Evolutionary conservation across 129 eudicot genomes (phyloP).

Genomic region (Oenanthe sinensis): DNA sequence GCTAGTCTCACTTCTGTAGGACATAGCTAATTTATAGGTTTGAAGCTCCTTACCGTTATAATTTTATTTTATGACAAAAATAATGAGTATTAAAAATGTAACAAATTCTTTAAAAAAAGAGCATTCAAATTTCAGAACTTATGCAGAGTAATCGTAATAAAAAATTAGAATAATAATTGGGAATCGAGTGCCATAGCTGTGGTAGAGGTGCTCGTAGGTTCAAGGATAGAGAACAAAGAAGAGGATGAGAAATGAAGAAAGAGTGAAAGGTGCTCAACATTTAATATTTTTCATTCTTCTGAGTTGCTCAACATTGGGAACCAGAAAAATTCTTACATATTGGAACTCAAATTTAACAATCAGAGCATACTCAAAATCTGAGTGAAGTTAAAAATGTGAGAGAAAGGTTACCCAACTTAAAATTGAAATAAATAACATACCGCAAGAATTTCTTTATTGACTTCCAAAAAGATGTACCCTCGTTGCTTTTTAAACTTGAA

Average conservation of each 20-base stretch:
- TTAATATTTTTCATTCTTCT: not conserved
- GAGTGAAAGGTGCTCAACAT: not conserved
- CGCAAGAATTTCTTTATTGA: slow-evolving; percentile 42
- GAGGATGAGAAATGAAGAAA: no score
- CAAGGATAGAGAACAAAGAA: no score
- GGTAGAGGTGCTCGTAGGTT: not conserved
- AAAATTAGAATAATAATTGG: not conserved
- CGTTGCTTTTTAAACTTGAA: slow-evolving; percentile 24
- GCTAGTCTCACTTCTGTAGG: not conserved
- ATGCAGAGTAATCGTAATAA: not conserved
- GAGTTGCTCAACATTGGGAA: not conserved
- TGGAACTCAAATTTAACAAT: not conserved
- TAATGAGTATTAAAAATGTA: not conserved
- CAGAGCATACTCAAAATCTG: not conserved
- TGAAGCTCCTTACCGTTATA: not conserved
- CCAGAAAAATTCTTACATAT: not conserved
- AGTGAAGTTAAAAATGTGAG: not conserved
- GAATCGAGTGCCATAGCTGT: not conserved
- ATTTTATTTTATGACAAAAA: not conserved
- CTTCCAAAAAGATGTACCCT: slow-evolving; percentile 38
- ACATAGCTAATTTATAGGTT: not conserved
- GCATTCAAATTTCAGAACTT: not conserved
- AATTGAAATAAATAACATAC: slow-evolving; percentile 26
- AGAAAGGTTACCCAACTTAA: not conserved
- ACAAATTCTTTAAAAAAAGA: not conserved